These are phyloP conservation scores for Massospora cicadina DNA, from an alignment of 371 early-diverging fungal genomes.

Conservation along the genomic window DNA sequence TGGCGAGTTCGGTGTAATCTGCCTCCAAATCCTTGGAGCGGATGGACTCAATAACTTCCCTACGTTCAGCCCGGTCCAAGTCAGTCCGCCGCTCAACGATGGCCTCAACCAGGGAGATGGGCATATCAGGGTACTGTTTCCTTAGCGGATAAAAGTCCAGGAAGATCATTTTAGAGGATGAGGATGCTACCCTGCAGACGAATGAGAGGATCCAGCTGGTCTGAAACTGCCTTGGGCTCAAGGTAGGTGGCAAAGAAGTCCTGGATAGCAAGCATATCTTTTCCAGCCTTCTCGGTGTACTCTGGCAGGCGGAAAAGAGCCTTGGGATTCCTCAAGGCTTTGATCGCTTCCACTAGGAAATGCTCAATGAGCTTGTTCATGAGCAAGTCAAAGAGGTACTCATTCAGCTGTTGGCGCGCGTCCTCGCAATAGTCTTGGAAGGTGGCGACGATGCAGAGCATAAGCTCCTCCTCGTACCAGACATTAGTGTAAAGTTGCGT, in stretches of 20 bases:
- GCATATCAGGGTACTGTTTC: constrained; percentile 66
- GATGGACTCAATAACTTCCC: constrained; percentile 61
- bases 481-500: constrained; percentile 44
- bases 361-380: constrained; percentile 69
- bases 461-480: constrained; percentile 78
- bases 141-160: constrained; percentile 56
- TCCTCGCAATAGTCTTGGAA: constrained; percentile 78
- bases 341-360: constrained; percentile 60
- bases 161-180: constrained; percentile 42
- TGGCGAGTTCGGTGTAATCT: background rate
- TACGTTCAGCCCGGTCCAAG: constrained; percentile 44
- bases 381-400: constrained; percentile 67
- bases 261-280: constrained; percentile 36
- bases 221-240: constrained; percentile 34
- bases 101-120: constrained; percentile 56
- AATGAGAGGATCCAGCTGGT: constrained; percentile 54
- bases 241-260: constrained; percentile 50
- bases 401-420: constrained; percentile 57
- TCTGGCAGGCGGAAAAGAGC: constrained; percentile 48
- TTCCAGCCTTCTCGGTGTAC: constrained; percentile 38
- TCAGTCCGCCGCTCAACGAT: constrained; percentile 56
- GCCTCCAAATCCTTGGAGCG: constrained; percentile 8
- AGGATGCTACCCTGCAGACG: constrained; percentile 49
- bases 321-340: constrained; percentile 56
- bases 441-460: constrained; percentile 70